Base-by-base conservation (phyloP, 768 basidiomycete species). In the Kwoniella europaea region DNA sequence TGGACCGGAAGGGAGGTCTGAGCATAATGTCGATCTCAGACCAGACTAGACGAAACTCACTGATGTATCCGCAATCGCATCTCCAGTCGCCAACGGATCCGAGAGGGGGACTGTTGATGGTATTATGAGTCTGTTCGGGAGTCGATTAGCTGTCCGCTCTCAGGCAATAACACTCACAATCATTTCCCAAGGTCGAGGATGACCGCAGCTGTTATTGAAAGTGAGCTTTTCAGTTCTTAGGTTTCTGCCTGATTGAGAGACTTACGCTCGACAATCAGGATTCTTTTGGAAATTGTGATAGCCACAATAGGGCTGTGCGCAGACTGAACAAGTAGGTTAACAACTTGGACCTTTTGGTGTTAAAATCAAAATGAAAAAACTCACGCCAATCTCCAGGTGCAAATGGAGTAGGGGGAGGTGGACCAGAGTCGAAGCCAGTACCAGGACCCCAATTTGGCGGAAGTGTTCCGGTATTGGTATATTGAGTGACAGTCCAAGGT, bases 1-100 rank as follows among this genome's bases (percentile, higher is more conserved):
- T 71, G 18, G 35, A 35, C 35, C 0, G 35, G 1, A 35, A 35
- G 35, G 35, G 35, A 0, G 35, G 35, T 35, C 7, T 35, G 35
- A 35, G 35, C 35, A 35, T 35, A 7, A 35, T 35, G 35, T 9
- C 35, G 35, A 35, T 35, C 35, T 6, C 35, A 35, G 35, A 35
- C 35, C 35, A 7, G 35, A 35, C 35, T 35, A 24, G 15, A 16
- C 7, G 57, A 27, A 24, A 63, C 70, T 62, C 52, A 71, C 70
- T 71, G 61, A 67, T 71, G 42, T 63, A 71, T 10, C 71, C 71
- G 64, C 71, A 71, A 35, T 71, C 71, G 57, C 71, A 71, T 42
- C 56, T 63, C 71, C 71, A 71, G 29, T 71, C 71, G 2, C 71
- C 71, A 15, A 71, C 53, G 2, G 71, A 67, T 4, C 71, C 71